Evolutionary conservation across 179 eudicot genomes (phyloP), one percentile per base, ranked within the genome.

Genomic region (Camellia oleifera): DNA sequence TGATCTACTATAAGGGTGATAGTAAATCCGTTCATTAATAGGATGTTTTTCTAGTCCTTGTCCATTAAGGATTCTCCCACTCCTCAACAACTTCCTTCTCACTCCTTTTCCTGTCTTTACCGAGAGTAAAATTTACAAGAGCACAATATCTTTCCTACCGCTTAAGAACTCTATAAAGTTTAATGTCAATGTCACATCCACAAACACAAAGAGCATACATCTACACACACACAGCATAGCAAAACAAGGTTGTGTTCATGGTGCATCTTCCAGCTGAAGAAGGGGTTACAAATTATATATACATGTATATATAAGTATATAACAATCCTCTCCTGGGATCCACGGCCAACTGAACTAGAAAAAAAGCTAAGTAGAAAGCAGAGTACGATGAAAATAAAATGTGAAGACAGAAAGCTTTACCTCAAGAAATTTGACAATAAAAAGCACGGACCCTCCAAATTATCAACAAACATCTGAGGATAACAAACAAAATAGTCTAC

Each of bases 401-500:
- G 58, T 5, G 53, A 71, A 50, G 57, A 71, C 12, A 71, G 75
- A 71, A 4, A 71, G 23, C 4, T 52, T 15, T 71, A 71, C 75
- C 75, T 71, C 40, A 3, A 50, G 58, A 18, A 71, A 71, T 69
- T 15, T 81, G 85, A 81, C 65, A 76, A 86, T 69, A 80, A 79
- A 77, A 83, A 77, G 82, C 64, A 71, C 65, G 83, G 80, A 71
- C 77, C 82, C 85, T 83, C 72, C 85, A 84, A 87, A 85, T 80
- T 86, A 82, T 89, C 90, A 86, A 82, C 64, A 81, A 81, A 86
- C 79, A 84, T 82, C 85, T 85, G 88, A 81, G 76, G 82, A 83
- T 60, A 48, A 74, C 32, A 26, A 70, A 76, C 66, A 7, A 81
- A 72, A 71, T 48, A 58, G 52, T 4, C 7, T 82, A 86, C 74